phyloP scores from a whole-genome alignment of 2,329 filamentous ascomycete genomes.

The Lachnellula occidentalis region DNA sequence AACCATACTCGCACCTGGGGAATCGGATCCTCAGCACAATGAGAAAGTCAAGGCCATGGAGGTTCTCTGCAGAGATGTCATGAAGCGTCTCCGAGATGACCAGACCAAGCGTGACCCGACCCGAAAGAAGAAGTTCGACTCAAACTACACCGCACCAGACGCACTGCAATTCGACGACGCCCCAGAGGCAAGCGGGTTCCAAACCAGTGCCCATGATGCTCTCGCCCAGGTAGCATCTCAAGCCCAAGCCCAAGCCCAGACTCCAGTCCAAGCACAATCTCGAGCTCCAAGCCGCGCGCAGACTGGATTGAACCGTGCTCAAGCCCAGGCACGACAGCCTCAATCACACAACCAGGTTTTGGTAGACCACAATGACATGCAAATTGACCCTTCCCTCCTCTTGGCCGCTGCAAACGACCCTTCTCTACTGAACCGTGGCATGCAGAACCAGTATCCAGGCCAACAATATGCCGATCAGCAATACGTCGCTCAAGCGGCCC shows the following conservation, averaged over 20 bases:
- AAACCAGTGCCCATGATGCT: conserved; percentile 21
- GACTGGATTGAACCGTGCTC: conserved; percentile 6
- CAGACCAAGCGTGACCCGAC: conserved; percentile 49
- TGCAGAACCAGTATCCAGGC: conserved; percentile 29
- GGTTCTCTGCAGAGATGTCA: conserved; percentile 67
- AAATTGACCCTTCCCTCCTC: conserved; percentile 59
- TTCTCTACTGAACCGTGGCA: conserved; percentile 29
- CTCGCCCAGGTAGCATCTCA: conserved; percentile 30
- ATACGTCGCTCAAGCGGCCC: conserved; percentile 36
- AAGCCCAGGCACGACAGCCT: conserved; percentile 14
- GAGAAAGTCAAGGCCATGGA: conserved; percentile 62
- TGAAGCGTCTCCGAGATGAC: conserved; percentile 70
- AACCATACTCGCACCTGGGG: conserved; percentile 45
- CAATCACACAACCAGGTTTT: conserved; percentile 23
- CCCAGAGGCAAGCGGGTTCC: conserved; percentile 22
- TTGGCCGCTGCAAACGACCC: conserved; percentile 42
- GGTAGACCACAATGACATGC: conserved; percentile 44
- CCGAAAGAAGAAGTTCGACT: conserved; percentile 36
- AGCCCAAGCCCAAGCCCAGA: conserved; percentile 23
- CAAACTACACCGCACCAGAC: conserved; percentile 31
- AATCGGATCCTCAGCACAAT: conserved; percentile 46
- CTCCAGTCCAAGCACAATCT: conserved; percentile 15
- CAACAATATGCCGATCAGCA: conserved; percentile 29
- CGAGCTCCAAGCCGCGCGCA: conserved; percentile 15
- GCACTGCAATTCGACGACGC: conserved; percentile 22